Percentiles rank a stretch among this genome's conserved stretches.
These are phyloP conservation scores for Aspergillus fructus DNA, from an alignment of 2,329 filamentous ascomycete genomes.

Conservation along the genomic window DNA sequence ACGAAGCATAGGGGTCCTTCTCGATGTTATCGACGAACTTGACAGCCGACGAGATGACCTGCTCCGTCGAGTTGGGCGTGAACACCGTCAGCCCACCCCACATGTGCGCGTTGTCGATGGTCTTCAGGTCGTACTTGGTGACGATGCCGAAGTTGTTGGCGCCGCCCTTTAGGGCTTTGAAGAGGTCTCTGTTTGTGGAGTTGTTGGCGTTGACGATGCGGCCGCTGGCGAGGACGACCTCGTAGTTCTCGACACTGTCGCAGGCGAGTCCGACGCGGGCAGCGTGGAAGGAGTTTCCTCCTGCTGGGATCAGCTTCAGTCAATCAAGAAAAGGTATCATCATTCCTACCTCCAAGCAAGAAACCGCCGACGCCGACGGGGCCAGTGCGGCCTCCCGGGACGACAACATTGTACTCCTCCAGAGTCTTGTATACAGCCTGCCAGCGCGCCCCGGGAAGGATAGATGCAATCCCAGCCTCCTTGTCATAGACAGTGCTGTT, in stretches of 20 bases:
- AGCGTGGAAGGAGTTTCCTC: conserved; percentile 53
- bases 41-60: conserved; percentile 19
- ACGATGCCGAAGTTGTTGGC: conserved; percentile 56
- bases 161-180: conserved; percentile 55
- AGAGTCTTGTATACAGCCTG: conserved; percentile 18
- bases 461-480: conserved; percentile 11
- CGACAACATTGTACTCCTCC: conserved; percentile 15
- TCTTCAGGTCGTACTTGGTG: conserved; percentile 24
- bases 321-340: too few relatives aligned
- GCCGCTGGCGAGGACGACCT: conserved; percentile 55
- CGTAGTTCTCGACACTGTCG: conserved; percentile 50
- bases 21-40: conserved; percentile 21
- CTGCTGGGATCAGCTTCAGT: conserved; percentile 13
- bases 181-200: conserved; percentile 50
- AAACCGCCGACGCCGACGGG: conserved; percentile 25
- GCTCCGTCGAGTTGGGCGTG: conserved; percentile 14
- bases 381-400: conserved; percentile 22
- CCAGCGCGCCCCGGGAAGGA: conserved; percentile 23
- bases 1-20: conserved; percentile 22
- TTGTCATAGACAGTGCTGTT: conserved; percentile 20
- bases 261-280: conserved; percentile 50
- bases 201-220: conserved; percentile 48
- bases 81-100: conserved; percentile 24
- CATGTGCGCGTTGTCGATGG: conserved; percentile 17
- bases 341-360: conserved; percentile 18